Base-by-base conservation (phyloP, 2,329 filamentous ascomycete genomes). In the Penicillium sp. region DNA sequence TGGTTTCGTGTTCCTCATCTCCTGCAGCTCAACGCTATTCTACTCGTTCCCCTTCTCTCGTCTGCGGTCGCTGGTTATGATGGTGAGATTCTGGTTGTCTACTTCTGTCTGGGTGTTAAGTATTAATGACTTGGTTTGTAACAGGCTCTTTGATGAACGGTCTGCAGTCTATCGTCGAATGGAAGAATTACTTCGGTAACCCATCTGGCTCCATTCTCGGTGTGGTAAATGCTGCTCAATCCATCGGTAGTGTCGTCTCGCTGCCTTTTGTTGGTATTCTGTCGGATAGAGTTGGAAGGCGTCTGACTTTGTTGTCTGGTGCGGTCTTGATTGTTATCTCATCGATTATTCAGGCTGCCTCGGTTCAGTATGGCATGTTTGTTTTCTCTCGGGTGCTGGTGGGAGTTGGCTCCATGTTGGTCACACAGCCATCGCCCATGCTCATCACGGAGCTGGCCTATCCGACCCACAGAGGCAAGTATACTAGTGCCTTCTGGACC, bases 351-450 rank as follows among this genome's bases (percentile, higher is more conserved):
- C 62, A 74, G 70, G 57, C 62, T 3, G 56, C 59, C 0, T 59
- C 61, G 4, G 59, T 65, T 33, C 53, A 58, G 43, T 55, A 52
- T 56, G 56, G 60, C 18, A 68, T 84, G 76, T 85, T 84, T 61
- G 77, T 84, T 59, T 80, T 75, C 13, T 82, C 82, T 26, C 78
- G 84, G 30, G 84, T 85, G 58, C 69, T 87, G 30, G 79, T 86
- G 30, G 87, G 86, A 55, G 87, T 89, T 59, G 86, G 86, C 83
- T 88, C 18, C 12, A 63, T 62, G 52, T 50, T 68, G 12, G 54
- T 64, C 6, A 59, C 59, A 3, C 59, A 64, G 44, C 61, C 63
- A 9, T 52, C 60, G 2, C 65, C 67, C 0, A 59, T 67, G 43
- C 51, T 70, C 8, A 67, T 69, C 33, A 60, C 63, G 3, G 67